Base-by-base conservation (phyloP, 306 rosid species). In the Corylus heterophylla region DNA sequence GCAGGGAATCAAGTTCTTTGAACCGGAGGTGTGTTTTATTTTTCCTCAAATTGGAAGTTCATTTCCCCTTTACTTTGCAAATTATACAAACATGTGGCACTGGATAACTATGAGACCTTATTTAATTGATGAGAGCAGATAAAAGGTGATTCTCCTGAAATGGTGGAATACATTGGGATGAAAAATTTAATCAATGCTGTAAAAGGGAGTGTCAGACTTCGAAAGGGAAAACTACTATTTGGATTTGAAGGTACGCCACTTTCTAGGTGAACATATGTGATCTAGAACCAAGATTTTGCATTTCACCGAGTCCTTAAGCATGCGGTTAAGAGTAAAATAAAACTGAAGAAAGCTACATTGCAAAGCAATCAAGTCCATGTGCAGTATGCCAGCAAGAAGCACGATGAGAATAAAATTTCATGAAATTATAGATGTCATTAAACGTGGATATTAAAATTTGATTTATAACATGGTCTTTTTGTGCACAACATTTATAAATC, bases 1-100 rank as follows among this genome's bases (percentile, higher is more conserved):
- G 87, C 97, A 95, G 98, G 98, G 98, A 71, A 80, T 95, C 81
- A 95, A 91, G 89, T 92, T 95, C 87, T 95, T 95, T 79, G 98
- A 95, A 88, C 98, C 98, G 56, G 98, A 95, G 98, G 98, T 95
- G 71, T 56, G 69, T 87, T 56, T 69, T 54, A 20, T 79, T 72
- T 67, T 52, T 48, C 59, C 84, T 80, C 51, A 77, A 75, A 71
- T 76, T 78, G 80, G 74, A 55, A 83, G 76, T 79, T 39, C 71
- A 84, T 59, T 74, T 54, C 74, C 45, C 45, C 45, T 59, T 69
- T 71, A 10, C 78, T 29, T 14, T 76, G 54, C 55, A 18, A 71
- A 51, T 54, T 75, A 14, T 55, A 16, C 37, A 61, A 66, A n/a
- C 61, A 29, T 74, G 52, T 75, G 37, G 44, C 14, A 77, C 74